Evolutionary conservation across 2,329 filamentous ascomycete species (phyloP).

Genomic region (Fusarium albosuccineum): DNA sequence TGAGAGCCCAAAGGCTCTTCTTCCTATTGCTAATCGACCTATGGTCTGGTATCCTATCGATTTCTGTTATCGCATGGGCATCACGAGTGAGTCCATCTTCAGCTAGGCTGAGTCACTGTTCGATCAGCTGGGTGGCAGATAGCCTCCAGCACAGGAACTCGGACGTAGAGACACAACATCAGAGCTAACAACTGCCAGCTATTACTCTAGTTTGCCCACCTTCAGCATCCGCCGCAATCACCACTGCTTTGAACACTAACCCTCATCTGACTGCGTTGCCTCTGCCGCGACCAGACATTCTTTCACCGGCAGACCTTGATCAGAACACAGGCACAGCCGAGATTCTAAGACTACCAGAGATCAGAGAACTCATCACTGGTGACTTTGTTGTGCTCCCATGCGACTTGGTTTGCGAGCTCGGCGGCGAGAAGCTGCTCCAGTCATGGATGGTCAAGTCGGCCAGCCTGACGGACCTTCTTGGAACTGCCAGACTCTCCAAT

Average conservation of each 20-base stretch:
- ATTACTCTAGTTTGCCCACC: constrained; percentile 74
- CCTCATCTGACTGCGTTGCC: constrained; percentile 82
- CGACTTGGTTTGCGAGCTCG: constrained; percentile 91
- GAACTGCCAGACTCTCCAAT: constrained; percentile 58
- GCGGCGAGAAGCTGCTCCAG: constrained; percentile 84
- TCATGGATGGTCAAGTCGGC: constrained; percentile 91
- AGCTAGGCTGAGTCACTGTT: constrained; percentile 11
- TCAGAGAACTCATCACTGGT: constrained; percentile 80
- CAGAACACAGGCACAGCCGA: constrained; percentile 92
- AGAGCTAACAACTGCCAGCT: constrained; percentile 57
- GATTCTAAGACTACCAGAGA: constrained; percentile 85
- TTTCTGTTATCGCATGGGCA: constrained; percentile 85
- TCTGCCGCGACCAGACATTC: constrained; percentile 77
- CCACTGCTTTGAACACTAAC: constrained; percentile 79
- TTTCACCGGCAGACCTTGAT: constrained; percentile 81
- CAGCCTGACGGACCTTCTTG: constrained; percentile 73
- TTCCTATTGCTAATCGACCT: constrained; percentile 85
- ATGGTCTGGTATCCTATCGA: constrained; percentile 94
- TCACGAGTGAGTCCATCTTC: constrained; percentile 70
- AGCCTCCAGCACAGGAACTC: neutral
- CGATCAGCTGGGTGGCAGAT: too few species aligned
- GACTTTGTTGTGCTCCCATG: constrained; percentile 95
- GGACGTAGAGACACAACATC: neutral
- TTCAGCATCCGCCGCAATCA: constrained; percentile 75
- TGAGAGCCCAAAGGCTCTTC: constrained; percentile 84